These are phyloP conservation scores for Ajuga chamaepitys DNA, from an alignment of 257 asterid species.

Conservation along the genomic window DNA sequence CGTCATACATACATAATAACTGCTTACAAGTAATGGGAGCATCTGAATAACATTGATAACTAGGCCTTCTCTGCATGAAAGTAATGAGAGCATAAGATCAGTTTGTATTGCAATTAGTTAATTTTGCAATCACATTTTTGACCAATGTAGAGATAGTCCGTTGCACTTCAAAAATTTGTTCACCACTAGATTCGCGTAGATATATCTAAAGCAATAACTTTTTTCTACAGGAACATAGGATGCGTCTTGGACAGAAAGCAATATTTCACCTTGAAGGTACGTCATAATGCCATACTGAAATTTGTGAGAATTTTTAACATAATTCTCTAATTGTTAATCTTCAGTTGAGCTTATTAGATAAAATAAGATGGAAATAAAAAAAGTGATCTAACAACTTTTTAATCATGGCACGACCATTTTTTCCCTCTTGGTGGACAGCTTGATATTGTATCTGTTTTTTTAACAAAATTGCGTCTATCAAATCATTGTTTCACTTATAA, in stretches of 20 bases:
- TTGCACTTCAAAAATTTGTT: not conserved
- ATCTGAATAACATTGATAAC: not conserved
- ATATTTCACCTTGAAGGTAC: constrained; percentile 98
- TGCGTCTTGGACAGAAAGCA: constrained; percentile 95
- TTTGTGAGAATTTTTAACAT: not conserved
- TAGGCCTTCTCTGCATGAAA: not conserved
- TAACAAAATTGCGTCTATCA: not conserved
- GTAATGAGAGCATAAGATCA: not conserved
- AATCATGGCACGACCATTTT: not conserved
- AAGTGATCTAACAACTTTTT: not conserved
- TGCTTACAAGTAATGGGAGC: not conserved
- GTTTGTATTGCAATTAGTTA: not conserved
- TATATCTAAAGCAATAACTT: not conserved
- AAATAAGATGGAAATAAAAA: not conserved
- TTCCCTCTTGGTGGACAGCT: not conserved
- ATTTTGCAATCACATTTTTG: not conserved
- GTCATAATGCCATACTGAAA: not conserved
- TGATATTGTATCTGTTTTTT: not conserved
- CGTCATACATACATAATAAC: not conserved
- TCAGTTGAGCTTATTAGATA: not conserved
- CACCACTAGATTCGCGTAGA: not conserved
- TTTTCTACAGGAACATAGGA: constrained; percentile 72
- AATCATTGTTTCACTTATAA: not conserved
- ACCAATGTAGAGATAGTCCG: not conserved
- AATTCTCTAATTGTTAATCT: not conserved